Percentiles rank a stretch among this genome's conserved stretches.
These are phyloP conservation scores for Penicillium sp. DNA, from an alignment of 2,329 filamentous ascomycete genomes.

Conservation along the genomic window DNA sequence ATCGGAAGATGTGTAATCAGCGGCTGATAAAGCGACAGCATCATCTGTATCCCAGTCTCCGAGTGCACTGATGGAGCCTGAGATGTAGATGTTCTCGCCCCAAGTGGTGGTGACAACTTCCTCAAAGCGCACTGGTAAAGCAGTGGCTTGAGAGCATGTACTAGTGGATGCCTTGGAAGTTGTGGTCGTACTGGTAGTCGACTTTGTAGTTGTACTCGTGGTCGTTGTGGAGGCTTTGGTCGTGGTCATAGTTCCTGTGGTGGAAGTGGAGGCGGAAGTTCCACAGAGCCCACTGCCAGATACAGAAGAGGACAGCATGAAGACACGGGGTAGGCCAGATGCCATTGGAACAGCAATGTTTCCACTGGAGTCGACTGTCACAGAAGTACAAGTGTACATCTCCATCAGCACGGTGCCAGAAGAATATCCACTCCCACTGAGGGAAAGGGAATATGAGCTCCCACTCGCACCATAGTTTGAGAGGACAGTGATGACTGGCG, in stretches of 20 bases:
- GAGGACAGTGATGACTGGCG: conserved; percentile 43
- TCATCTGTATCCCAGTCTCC: conserved; percentile 61
- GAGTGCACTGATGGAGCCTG: conserved; percentile 59
- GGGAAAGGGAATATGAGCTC: conserved; percentile 21
- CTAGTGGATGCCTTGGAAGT: neutral
- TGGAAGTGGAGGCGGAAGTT: conserved; percentile 5
- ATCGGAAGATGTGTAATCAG: conserved; percentile 58
- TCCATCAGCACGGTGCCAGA: conserved; percentile 27
- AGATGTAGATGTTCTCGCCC: conserved; percentile 67
- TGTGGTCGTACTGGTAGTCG: neutral
- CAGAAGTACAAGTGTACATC: conserved; percentile 41
- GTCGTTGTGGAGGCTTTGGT: neutral
- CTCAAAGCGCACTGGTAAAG: conserved; percentile 64
- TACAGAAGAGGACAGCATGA: conserved; percentile 18
- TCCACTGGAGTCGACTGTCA: conserved; percentile 46
- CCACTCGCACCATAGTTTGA: conserved; percentile 41
- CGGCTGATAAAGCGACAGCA: conserved; percentile 59
- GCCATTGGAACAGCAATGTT: conserved; percentile 46
- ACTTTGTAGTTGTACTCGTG: neutral
- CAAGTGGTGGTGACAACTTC: conserved; percentile 57
- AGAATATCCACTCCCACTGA: conserved; percentile 23
- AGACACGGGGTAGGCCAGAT: conserved; percentile 44
- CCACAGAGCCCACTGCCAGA: conserved; percentile 11
- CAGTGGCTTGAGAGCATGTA: conserved; percentile 28
- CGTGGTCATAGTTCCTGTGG: conserved; percentile 3